Conservation (phyloP, 2,329 filamentous ascomycete species). For the Monosporascus sp. region DNA sequence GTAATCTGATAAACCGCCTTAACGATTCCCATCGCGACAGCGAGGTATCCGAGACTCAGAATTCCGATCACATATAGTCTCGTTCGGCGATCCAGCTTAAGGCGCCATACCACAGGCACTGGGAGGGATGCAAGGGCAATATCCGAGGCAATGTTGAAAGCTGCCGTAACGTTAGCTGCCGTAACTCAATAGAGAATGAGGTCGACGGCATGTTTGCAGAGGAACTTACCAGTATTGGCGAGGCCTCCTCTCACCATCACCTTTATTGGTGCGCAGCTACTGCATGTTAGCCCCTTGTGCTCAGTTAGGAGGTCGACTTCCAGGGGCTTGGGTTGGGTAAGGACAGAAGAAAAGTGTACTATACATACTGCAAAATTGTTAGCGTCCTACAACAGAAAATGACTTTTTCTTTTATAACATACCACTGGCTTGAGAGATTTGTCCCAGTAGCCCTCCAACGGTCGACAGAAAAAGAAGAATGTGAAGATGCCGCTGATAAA, state of each 20-base stretch:
- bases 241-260: constrained; percentile 17
- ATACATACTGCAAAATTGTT: no score
- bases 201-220: neutral
- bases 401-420: no score
- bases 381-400: no score
- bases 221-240: constrained; percentile 6
- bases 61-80: constrained; percentile 34
- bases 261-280: constrained; percentile 6
- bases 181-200: no score
- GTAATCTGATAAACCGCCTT: constrained; percentile 33
- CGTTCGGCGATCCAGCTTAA: constrained; percentile 33
- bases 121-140: constrained; percentile 37
- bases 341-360: no score
- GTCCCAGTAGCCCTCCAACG: constrained; percentile 14
- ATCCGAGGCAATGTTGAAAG: constrained; percentile 38
- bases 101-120: constrained; percentile 33
- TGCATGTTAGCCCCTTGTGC: no score
- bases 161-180: constrained; percentile 9
- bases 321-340: no score
- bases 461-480: constrained; percentile 12
- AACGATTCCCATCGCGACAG: constrained; percentile 33
- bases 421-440: neutral
- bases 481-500: constrained; percentile 13
- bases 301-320: no score
- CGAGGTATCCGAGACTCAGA: constrained; percentile 36